A percentile compares a stretch with the other conserved stretches of the same genome.
Conservation (phyloP, 305 asterid genomes). For the Solanum hybrid region DNA sequence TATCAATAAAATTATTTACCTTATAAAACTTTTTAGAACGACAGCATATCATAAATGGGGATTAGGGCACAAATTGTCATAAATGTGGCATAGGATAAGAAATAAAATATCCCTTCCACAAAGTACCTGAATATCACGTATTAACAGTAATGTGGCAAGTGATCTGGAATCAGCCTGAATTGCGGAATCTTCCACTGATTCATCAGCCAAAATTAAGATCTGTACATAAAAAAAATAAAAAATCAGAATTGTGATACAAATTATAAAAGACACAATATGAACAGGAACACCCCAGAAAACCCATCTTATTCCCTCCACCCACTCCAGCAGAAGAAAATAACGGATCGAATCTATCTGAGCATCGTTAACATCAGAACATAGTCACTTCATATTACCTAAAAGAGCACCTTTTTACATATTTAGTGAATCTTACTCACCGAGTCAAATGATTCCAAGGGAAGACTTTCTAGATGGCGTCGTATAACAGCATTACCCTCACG, state of each 20-base stretch:
- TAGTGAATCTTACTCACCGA: constrained; percentile 45
- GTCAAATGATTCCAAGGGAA: constrained; percentile 82
- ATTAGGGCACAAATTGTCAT: not conserved
- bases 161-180: constrained; percentile 95
- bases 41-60: not conserved
- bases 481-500: constrained; percentile 94
- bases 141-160: constrained; percentile 76
- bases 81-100: not conserved
- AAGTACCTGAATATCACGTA: constrained; percentile 88
- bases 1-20: not conserved
- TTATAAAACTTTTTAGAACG: not conserved
- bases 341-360: not conserved
- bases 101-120: not conserved
- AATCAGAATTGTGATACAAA: not conserved
- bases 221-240: constrained; percentile 10
- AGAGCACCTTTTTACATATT: not conserved
- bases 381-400: not conserved
- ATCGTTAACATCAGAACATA: constrained; percentile 4
- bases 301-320: not conserved
- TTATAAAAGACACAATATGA: not conserved
- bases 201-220: constrained; percentile 88
- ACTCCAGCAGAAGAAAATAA: not conserved
- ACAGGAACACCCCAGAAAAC: not conserved
- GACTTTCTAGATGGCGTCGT: constrained; percentile 87
- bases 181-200: constrained; percentile 89